These are phyloP conservation scores for Sporothrix globosa DNA, from an alignment of 2,329 filamentous ascomycete genomes.

Conservation along the genomic window DNA sequence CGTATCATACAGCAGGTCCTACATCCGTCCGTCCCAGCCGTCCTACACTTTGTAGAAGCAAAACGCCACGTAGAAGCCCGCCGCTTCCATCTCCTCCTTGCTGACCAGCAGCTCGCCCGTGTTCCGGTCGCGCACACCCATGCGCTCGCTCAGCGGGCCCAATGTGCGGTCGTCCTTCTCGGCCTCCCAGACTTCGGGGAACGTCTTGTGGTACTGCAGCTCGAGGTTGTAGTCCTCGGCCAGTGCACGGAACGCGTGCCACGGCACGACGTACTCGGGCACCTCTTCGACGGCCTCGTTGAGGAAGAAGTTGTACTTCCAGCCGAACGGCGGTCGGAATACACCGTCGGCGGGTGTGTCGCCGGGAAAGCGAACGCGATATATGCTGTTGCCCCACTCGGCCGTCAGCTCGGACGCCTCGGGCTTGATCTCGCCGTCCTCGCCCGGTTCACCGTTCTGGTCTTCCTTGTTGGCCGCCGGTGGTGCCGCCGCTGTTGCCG, in stretches of 20 bases:
- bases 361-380: constrained; percentile 84
- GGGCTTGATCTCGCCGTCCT: constrained; percentile 46
- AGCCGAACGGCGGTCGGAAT: constrained; percentile 92
- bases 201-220: constrained; percentile 88
- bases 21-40: background rate
- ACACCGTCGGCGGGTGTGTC: constrained; percentile 82
- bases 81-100: constrained; percentile 89
- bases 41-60: constrained; percentile 89
- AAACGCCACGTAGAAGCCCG: constrained; percentile 88
- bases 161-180: constrained; percentile 84
- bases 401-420: constrained; percentile 66
- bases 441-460: constrained; percentile 44
- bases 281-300: constrained; percentile 95
- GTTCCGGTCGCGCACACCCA: constrained; percentile 80
- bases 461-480: constrained; percentile 40
- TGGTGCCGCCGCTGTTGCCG: constrained; percentile 46
- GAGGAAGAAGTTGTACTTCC: constrained; percentile 97
- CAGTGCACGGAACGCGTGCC: constrained; percentile 94
- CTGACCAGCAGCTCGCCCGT: constrained; percentile 70
- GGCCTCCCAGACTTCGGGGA: constrained; percentile 86
- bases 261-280: constrained; percentile 96
- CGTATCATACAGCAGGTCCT: background rate
- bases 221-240: constrained; percentile 97
- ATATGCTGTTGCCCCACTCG: constrained; percentile 92
- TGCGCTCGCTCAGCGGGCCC: constrained; percentile 87